Evolutionary conservation across 306 rosid genomes (phyloP), one percentile per base, ranked within the genome.

Genomic region (Gleditsia sinensis): DNA sequence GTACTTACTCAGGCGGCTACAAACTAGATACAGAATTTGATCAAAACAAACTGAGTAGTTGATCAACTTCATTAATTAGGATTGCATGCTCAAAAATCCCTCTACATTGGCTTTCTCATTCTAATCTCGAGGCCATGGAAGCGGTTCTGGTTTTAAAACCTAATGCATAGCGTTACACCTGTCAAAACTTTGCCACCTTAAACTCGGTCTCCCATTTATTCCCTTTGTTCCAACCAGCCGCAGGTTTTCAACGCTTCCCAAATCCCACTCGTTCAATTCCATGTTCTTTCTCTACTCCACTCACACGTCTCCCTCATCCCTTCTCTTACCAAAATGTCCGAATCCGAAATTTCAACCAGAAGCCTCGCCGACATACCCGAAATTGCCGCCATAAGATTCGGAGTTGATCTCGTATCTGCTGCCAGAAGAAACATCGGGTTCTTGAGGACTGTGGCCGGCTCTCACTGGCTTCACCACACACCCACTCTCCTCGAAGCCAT

Each of bases 371-470:
- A 83, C 57, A 25, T 73, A 5, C 86, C 94, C 14, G 92, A 91
- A 56, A 57, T 75, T 7, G 67, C 81, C 28, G 60, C 87, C 0
- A 34, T 80, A 53, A 69, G 75, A 30, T 40, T 89, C 17, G 82
- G 97, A 12, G n/a, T 88, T 51, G 96, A 94, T 82, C 86, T 94
- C 69, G 91, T 87, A 0, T 80, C 90, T 1, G 96, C 97, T 4
- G 86, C 94, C 7, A 80, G 92, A 69, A 82, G 86, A 48, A 94
- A 83, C 33, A 73, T 94, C 69, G 43, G 10, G 11, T 84, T 91
- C 79, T 73, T 89, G 68, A 86, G 84, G 36, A 83, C 32, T 25
- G 90, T 89, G 8, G 82, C 88, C 9, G 84, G 82, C 51, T 84
- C 86, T 28, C 76, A 13, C 9, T 89, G 92, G 89, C 97, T 89